Conservation (phyloP, 257 asterid species). For the Thymus quinquecostatus region DNA sequence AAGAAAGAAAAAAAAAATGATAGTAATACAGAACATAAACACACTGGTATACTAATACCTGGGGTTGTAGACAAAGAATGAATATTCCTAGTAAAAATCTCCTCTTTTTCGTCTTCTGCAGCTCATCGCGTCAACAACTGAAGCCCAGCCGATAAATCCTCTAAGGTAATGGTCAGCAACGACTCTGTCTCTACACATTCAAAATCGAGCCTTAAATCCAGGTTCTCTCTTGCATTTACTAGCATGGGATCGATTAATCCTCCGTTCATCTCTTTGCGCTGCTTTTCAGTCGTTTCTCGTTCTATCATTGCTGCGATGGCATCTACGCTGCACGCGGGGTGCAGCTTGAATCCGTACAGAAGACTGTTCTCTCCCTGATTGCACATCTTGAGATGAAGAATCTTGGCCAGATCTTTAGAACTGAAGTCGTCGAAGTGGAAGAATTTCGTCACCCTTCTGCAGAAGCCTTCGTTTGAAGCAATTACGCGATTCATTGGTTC, state of each 20-base stretch:
- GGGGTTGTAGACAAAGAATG: constrained; percentile 21
- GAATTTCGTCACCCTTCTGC: constrained; percentile 90
- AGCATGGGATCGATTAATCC: constrained; percentile 81
- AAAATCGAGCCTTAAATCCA: constrained; percentile 77
- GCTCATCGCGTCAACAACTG: constrained; percentile 52
- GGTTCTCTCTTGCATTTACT: constrained; percentile 74
- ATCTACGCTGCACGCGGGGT: constrained; percentile 60
- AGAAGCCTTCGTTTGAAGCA: constrained; percentile 82
- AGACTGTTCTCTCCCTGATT: constrained; percentile 51
- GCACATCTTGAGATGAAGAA: constrained; percentile 73
- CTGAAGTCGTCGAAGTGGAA: constrained; percentile 82
- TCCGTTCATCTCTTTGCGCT: constrained; percentile 91
- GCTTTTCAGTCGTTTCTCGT: constrained; percentile 59
- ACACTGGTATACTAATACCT: background rate
- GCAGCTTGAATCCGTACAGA: constrained; percentile 80
- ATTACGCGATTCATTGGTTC: constrained; percentile 95
- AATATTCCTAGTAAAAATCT: constrained; percentile 5
- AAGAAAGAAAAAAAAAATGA: background rate
- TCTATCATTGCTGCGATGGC: constrained; percentile 65
- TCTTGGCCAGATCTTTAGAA: constrained; percentile 67
- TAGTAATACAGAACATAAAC: background rate
- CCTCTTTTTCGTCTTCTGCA: constrained; percentile 9
- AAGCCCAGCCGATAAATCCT: constrained; percentile 80
- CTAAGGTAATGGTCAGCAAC: constrained; percentile 65
- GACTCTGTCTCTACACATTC: constrained; percentile 69